These are phyloP conservation scores for Fusarium succisae DNA, from an alignment of 2,329 filamentous ascomycete species.

Conservation along the genomic window DNA sequence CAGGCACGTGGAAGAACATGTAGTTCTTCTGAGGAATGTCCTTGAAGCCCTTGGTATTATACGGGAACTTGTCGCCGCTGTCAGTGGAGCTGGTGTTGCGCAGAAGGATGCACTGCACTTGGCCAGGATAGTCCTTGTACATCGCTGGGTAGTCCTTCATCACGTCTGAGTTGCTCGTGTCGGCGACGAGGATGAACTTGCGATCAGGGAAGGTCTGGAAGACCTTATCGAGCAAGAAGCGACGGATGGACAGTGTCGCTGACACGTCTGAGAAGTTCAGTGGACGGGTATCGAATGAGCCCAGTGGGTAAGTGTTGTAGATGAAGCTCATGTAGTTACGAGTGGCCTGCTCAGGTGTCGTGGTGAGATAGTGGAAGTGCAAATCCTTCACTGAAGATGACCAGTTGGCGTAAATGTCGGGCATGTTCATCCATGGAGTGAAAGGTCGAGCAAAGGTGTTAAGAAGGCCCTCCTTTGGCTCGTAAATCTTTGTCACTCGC, in stretches of 20 bases:
- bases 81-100: constrained; percentile 80
- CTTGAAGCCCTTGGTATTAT: constrained; percentile 78
- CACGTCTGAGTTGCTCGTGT: constrained; percentile 80
- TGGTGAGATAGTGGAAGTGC: constrained; percentile 86
- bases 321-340: constrained; percentile 84
- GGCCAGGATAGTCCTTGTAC: constrained; percentile 71
- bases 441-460: constrained; percentile 81
- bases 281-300: constrained; percentile 80
- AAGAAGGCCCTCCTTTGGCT: constrained; percentile 76
- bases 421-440: constrained; percentile 81
- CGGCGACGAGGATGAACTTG: constrained; percentile 79
- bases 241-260: constrained; percentile 77
- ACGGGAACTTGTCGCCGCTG: constrained; percentile 73
- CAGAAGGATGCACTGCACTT: constrained; percentile 81
- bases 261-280: constrained; percentile 81
- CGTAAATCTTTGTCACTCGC: constrained; percentile 82
- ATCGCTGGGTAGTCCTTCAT: constrained; percentile 73
- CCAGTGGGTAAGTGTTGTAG: constrained; percentile 79
- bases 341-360: constrained; percentile 80
- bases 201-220: constrained; percentile 79
- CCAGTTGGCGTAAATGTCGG: constrained; percentile 81
- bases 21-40: constrained; percentile 71
- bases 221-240: constrained; percentile 74
- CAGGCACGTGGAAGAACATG: constrained; percentile 81
- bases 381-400: constrained; percentile 70